Percentiles rank a stretch among this genome's conserved stretches.
These are phyloP conservation scores for Cladobotryum mycophilum DNA, from an alignment of 2,329 filamentous ascomycete genomes.

Conservation along the genomic window DNA sequence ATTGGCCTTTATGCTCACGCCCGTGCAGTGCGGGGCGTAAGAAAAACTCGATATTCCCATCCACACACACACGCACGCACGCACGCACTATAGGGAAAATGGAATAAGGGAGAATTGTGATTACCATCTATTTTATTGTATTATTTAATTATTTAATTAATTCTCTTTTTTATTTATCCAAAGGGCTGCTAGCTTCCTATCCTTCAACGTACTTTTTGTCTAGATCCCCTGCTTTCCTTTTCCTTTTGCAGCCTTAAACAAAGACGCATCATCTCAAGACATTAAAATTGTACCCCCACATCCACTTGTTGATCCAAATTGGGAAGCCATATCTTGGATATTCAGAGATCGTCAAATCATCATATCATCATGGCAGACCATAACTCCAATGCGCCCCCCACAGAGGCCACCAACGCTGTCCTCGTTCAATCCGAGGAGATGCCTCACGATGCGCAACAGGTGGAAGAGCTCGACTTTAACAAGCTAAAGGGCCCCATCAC, in stretches of 20 bases:
- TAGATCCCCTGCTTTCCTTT: too few species aligned
- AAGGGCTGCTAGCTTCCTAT: too few species aligned
- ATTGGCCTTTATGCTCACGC: not conserved
- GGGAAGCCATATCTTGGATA: too few species aligned
- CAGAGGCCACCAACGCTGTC: slow-evolving; percentile 69
- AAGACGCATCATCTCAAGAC: too few species aligned
- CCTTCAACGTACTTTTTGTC: too few species aligned
- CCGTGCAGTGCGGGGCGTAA: not conserved
- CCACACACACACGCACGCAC: not conserved
- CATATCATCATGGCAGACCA: slow-evolving; percentile 25
- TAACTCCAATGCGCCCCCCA: slow-evolving; percentile 42
- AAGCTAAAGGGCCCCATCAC: slow-evolving; percentile 71
- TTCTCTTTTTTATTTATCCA: not conserved
- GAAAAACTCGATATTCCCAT: not conserved
- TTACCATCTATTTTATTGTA: too few species aligned
- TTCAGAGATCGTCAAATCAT: too few species aligned
- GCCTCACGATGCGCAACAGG: slow-evolving; percentile 69
- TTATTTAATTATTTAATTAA: not conserved
- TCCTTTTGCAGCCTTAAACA: too few species aligned
- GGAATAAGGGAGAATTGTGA: not conserved
- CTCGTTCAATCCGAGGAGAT: slow-evolving; percentile 78
- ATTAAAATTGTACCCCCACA: too few species aligned
- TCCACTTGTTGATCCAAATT: too few species aligned
- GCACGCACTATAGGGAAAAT: not conserved
- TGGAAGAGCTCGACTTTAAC: slow-evolving; percentile 91